These are phyloP conservation scores for Mucor saturninus DNA, from an alignment of 371 early-diverging fungal genomes.

Conservation along the genomic window DNA sequence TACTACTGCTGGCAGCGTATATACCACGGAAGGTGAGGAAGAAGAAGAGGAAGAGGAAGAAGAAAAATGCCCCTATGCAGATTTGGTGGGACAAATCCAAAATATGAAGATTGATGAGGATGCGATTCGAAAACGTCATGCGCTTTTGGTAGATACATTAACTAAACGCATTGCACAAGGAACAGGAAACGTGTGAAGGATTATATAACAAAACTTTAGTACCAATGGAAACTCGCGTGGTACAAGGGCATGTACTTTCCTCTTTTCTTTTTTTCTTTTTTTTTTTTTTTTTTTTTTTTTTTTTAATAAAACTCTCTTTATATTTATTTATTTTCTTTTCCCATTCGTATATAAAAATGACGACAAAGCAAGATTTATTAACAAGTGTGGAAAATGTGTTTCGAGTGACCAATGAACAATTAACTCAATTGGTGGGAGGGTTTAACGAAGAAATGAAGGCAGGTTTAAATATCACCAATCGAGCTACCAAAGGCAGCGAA, in stretches of 20 bases:
- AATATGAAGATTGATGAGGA: constrained; percentile 22
- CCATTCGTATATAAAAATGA: not conserved
- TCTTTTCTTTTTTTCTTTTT: too few species aligned
- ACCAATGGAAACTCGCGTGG: too few species aligned
- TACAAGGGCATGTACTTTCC: too few species aligned
- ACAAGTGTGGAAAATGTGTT: constrained; percentile 35
- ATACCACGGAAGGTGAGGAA: constrained; percentile 1
- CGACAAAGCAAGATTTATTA: constrained; percentile 33
- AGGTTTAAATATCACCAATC: constrained; percentile 34
- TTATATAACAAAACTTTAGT: too few species aligned
- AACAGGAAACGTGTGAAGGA: too few species aligned
- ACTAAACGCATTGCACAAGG: not conserved
- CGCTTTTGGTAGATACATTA: constrained; percentile 8
- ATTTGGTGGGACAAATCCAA: constrained; percentile 19
- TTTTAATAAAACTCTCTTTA: not conserved
- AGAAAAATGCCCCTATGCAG: constrained; percentile 27
- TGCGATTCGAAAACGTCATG: constrained; percentile 14
- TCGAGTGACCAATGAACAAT: constrained; percentile 38
- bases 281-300: constrained; percentile 1
- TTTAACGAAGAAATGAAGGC: constrained; percentile 53
- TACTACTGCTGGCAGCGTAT: not conserved
- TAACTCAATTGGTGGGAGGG: constrained; percentile 33
- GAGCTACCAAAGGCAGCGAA: constrained; percentile 26
- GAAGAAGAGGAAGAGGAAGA: constrained; percentile 10
- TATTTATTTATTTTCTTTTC: not conserved